Conservation (phyloP, 306 rosid genomes). For the Vachellia pachyceras region DNA sequence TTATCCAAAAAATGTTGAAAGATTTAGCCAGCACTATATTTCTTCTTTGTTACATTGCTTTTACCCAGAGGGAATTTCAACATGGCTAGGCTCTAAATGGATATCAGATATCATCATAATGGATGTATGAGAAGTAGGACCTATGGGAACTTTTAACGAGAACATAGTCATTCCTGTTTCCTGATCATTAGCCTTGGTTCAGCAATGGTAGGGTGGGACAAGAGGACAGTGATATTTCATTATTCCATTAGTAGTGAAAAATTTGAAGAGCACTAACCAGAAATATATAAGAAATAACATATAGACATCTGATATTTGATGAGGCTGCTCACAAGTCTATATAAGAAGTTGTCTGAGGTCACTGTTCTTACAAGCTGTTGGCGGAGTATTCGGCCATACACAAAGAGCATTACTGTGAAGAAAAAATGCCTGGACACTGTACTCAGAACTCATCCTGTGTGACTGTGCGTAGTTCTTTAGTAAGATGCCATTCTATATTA, state of each 20-base stretch:
- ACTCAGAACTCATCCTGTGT: slow-evolving; percentile 40
- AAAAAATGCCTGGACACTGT: slow-evolving; percentile 83
- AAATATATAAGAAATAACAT: slow-evolving; percentile 87
- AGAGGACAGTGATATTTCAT: slow-evolving; percentile 8
- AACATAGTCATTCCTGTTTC: too few relatives aligned
- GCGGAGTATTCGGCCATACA: slow-evolving; percentile 94
- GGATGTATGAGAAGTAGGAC: background rate
- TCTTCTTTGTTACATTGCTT: background rate
- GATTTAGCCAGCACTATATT: background rate
- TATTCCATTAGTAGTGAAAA: slow-evolving; percentile 19
- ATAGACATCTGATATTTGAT: slow-evolving; percentile 97
- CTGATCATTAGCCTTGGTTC: too few relatives aligned
- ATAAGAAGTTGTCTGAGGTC: slow-evolving; percentile 73
- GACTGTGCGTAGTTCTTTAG: background rate
- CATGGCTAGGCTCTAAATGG: slow-evolving; percentile 1
- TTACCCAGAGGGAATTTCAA: background rate
- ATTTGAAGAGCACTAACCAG: slow-evolving; percentile 63
- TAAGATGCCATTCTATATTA: background rate
- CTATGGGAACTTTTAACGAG: too few relatives aligned
- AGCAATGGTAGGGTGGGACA: too few relatives aligned
- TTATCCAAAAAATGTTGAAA: background rate
- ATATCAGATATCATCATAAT: slow-evolving; percentile 16
- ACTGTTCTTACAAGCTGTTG: slow-evolving; percentile 89
- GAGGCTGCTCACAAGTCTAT: slow-evolving; percentile 72
- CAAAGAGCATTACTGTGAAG: slow-evolving; percentile 96